These are phyloP conservation scores for Alliaria petiolata DNA, from an alignment of 345 rosid genomes.

Conservation along the genomic window DNA sequence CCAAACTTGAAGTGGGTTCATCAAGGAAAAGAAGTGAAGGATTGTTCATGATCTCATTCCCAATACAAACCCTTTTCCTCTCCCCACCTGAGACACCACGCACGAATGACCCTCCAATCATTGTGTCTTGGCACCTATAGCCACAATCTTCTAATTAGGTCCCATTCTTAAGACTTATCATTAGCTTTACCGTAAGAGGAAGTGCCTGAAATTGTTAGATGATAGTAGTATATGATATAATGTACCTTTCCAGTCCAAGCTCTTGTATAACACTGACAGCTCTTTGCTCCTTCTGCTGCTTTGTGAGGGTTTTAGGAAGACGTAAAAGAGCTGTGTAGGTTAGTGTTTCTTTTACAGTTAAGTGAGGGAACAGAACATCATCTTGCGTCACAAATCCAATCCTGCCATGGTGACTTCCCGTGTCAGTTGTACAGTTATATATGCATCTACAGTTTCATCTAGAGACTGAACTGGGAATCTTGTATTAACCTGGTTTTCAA, in stretches of 20 bases:
- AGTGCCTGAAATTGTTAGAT: not conserved
- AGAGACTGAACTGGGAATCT: not conserved
- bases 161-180: not conserved
- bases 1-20: slow-evolving; percentile 95
- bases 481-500: slow-evolving; percentile 73
- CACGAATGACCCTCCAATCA: slow-evolving; percentile 93
- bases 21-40: slow-evolving; percentile 92
- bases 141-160: not conserved
- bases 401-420: slow-evolving; percentile 37
- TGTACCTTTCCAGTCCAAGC: slow-evolving; percentile 88
- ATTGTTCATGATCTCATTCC: slow-evolving; percentile 84
- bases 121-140: slow-evolving; percentile 82
- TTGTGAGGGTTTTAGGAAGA: slow-evolving; percentile 62
- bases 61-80: slow-evolving; percentile 85
- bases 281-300: slow-evolving; percentile 62
- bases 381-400: slow-evolving; percentile 97
- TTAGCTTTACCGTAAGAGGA: not conserved
- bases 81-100: slow-evolving; percentile 96
- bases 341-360: slow-evolving; percentile 87
- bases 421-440: not conserved
- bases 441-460: not conserved
- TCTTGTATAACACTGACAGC: slow-evolving; percentile 73
- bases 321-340: slow-evolving; percentile 80
- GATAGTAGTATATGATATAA: not conserved
- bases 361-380: slow-evolving; percentile 89